phyloP scores from a whole-genome alignment of 1,139 yeast species.

The Taphrina betulina region DNA sequence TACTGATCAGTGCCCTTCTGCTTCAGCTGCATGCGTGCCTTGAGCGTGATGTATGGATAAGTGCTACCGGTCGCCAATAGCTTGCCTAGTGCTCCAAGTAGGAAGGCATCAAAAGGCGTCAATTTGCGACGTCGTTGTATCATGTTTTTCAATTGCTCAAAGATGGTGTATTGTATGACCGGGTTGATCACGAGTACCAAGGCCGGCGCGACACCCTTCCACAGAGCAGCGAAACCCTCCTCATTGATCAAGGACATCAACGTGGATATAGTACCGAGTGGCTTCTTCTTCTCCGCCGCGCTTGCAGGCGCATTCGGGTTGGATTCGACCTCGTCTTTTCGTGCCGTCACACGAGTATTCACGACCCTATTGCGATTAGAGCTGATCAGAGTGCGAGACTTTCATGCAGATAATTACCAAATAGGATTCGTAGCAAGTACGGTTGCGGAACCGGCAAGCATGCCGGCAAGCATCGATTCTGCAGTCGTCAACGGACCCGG shows the following conservation, averaged over 20 bases:
- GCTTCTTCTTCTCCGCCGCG: constrained; percentile 32
- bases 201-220: constrained; percentile 79
- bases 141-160: constrained; percentile 75
- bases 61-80: constrained; percentile 81
- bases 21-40: constrained; percentile 76
- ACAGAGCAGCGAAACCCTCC: constrained; percentile 71
- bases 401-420: constrained; percentile 54
- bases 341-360: constrained; percentile 39
- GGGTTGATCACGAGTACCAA: constrained; percentile 80
- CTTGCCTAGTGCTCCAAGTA: constrained; percentile 87
- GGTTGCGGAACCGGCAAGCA: constrained; percentile 84
- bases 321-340: constrained; percentile 28
- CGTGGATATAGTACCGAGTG: constrained; percentile 52
- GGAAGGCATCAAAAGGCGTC: constrained; percentile 66
- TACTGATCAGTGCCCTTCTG: constrained; percentile 47
- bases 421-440: constrained; percentile 87
- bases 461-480: constrained; percentile 77
- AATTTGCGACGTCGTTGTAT: constrained; percentile 55
- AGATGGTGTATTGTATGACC: constrained; percentile 84
- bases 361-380: constrained; percentile 42
- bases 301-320: constrained; percentile 25
- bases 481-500: constrained; percentile 50
- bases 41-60: constrained; percentile 86
- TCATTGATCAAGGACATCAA: constrained; percentile 61
- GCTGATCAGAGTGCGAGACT: constrained; percentile 45